phyloP scores from a whole-genome alignment of 2,329 filamentous ascomycete species.

The Colletotrichum tofieldiae region DNA sequence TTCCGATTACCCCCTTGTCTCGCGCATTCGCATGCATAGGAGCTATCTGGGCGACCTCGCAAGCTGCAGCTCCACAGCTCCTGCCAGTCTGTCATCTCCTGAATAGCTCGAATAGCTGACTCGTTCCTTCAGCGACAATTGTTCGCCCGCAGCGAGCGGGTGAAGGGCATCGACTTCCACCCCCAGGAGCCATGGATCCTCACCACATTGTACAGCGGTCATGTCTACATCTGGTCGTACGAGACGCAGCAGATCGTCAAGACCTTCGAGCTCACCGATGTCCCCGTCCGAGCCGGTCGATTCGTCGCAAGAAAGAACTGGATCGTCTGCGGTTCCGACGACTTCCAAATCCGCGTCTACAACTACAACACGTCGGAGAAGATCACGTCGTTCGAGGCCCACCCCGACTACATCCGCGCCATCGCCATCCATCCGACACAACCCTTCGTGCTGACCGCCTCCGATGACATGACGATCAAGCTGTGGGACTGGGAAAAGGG shows the following conservation, averaged over 20 bases:
- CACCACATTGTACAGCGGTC: slow-evolving; percentile 93
- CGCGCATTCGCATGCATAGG: background rate
- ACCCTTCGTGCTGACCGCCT: slow-evolving; percentile 95
- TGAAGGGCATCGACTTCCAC: slow-evolving; percentile 98
- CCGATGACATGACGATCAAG: slow-evolving; percentile 99
- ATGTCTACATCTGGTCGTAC: slow-evolving; percentile 99
- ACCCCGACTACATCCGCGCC: slow-evolving; percentile 98
- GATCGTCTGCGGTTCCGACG: slow-evolving; percentile 96
- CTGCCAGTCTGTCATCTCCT: slow-evolving; percentile 23
- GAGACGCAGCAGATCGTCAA: slow-evolving; percentile 98
- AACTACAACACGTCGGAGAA: slow-evolving; percentile 99
- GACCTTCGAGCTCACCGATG: slow-evolving; percentile 98
- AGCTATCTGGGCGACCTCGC: slow-evolving; percentile 9
- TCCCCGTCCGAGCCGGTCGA: slow-evolving; percentile 95
- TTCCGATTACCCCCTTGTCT: background rate
- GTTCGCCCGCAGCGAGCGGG: slow-evolving; percentile 89
- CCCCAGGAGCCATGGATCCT: slow-evolving; percentile 97
- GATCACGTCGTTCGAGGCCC: slow-evolving; percentile 96
- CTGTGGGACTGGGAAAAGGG: slow-evolving; percentile 99
- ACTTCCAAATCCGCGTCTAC: slow-evolving; percentile 86
- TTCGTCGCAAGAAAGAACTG: slow-evolving; percentile 99
- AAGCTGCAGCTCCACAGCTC: slow-evolving; percentile 17
- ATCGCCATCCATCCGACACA: slow-evolving; percentile 96
- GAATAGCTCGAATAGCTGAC: slow-evolving; percentile 34
- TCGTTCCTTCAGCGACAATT: slow-evolving; percentile 58